phyloP scores from a whole-genome alignment of 805 yeast genomes.

The Cyberlindnera nakhonratchasimensis region DNA sequence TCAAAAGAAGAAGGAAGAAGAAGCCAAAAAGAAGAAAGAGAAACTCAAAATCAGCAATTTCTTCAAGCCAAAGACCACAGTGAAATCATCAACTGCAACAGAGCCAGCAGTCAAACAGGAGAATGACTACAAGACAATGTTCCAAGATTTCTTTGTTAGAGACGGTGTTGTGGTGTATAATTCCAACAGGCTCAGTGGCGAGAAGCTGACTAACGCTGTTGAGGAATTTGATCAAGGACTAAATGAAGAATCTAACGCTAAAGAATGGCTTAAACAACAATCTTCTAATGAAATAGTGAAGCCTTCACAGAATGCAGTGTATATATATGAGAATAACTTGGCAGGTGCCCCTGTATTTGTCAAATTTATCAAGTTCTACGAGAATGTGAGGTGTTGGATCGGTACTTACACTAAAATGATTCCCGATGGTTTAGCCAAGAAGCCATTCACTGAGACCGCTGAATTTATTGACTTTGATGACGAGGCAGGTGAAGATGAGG shows the following conservation, averaged over 20 bases:
- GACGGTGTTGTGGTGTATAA: conserved; percentile 31
- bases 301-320: conserved; percentile 26
- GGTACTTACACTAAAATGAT: conserved; percentile 44
- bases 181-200: conserved; percentile 4
- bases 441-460: conserved; percentile 20
- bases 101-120: conserved; percentile 6
- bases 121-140: conserved; percentile 23
- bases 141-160: conserved; percentile 33
- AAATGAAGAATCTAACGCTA: conserved; percentile 3
- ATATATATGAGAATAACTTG: conserved; percentile 31
- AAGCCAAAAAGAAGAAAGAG: conserved; percentile 32
- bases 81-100: conserved; percentile 15
- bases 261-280: conserved; percentile 10
- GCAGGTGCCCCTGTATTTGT: conserved; percentile 32
- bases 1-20: conserved; percentile 36
- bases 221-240: conserved; percentile 13
- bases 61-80: conserved; percentile 27
- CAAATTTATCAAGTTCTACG: conserved; percentile 44
- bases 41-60: conserved; percentile 30
- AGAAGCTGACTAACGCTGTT: conserved; percentile 3
- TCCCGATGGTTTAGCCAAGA: conserved; percentile 6
- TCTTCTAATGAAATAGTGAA: conserved; percentile 1
- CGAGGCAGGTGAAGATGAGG: conserved; percentile 49
- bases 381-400: conserved; percentile 49
- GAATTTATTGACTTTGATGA: conserved; percentile 52